Evolutionary conservation across 2,329 filamentous ascomycete genomes (phyloP).

Genomic region (Ceratocystis variospora): DNA sequence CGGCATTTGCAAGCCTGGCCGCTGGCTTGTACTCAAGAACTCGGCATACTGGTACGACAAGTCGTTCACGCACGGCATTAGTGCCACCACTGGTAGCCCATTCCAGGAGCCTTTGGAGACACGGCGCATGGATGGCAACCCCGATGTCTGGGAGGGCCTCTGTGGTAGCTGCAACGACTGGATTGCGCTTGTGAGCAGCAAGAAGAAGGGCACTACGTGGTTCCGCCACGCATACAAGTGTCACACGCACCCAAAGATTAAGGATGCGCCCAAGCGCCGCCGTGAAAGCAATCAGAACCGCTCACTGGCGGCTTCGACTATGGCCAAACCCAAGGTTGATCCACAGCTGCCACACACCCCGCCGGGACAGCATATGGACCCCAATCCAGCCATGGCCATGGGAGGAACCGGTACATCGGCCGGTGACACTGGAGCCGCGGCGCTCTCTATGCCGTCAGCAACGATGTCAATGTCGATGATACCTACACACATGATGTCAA

Average conservation of each 20-base stretch:
- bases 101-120: slow-evolving; percentile 67
- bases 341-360: slow-evolving; percentile 24
- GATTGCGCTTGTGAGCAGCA: slow-evolving; percentile 69
- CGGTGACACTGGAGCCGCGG: slow-evolving; percentile 21
- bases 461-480: slow-evolving; percentile 21
- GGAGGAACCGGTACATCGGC: neutral
- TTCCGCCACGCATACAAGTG: slow-evolving; percentile 84
- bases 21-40: slow-evolving; percentile 81
- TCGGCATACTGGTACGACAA: slow-evolving; percentile 91
- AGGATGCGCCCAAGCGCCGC: slow-evolving; percentile 54
- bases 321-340: slow-evolving; percentile 34
- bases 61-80: slow-evolving; percentile 77
- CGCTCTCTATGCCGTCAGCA: slow-evolving; percentile 20
- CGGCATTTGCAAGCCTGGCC: slow-evolving; percentile 70
- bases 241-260: slow-evolving; percentile 57
- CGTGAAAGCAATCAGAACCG: slow-evolving; percentile 46
- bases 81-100: slow-evolving; percentile 61
- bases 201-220: slow-evolving; percentile 88
- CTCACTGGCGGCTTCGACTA: slow-evolving; percentile 30
- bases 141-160: slow-evolving; percentile 68
- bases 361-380: slow-evolving; percentile 33
- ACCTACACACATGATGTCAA: slow-evolving; percentile 22
- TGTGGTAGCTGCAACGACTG: slow-evolving; percentile 69
- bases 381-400: slow-evolving; percentile 12
- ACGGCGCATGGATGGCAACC: slow-evolving; percentile 63